Evolutionary conservation across 345 rosid species (phyloP), one percentile per base, ranked within the genome.

Genomic region (Nasturtium officinale): DNA sequence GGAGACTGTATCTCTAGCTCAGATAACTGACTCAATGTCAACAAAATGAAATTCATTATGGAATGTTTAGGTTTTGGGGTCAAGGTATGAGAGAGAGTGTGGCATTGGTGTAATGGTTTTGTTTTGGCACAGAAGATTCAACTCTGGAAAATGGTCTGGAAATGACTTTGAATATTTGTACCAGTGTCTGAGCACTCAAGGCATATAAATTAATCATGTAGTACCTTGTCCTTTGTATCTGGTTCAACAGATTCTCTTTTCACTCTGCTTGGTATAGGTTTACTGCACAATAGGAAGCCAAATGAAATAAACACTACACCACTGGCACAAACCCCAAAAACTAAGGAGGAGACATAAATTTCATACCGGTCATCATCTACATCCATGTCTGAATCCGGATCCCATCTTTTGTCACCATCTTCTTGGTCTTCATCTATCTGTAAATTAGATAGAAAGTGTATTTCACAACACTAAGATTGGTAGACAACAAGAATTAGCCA

Each of bases 391-490:
- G 91, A 89, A 82, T 89, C 92, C 4, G 81, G 85, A 79, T 86
- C 92, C 87, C 85, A 89, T 82, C 96, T 91, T 82, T 84, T 90
- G 82, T 91, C 96, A 12, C 78, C 86, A 82, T 85, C 92, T 30
- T 85, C 90, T 78, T 84, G 88, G 79, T 91, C 96, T 84, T 91
- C 97, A 57, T 87, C 87, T 10, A 73, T 89, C 97, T 91, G 80
- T 48, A 71, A 66, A 40, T 51, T 67, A 54, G 17, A 69, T 5
- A 68, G 18, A 67, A 75, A 4, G 66, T 6, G 21, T 25, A 63
- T 9, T 29, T 72, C 45, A 63, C 56, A 55, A 66, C 43, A 48
- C 33, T 37, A 47, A 17, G 61, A 48, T 57, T 48, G 58, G 30
- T 45, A 45, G 54, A 33, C 25, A 64, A 32, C 42, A 28, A 12